Evolutionary conservation across 2,329 filamentous ascomycete species (phyloP).

Genomic region (Arthrobotrys sinensis): DNA sequence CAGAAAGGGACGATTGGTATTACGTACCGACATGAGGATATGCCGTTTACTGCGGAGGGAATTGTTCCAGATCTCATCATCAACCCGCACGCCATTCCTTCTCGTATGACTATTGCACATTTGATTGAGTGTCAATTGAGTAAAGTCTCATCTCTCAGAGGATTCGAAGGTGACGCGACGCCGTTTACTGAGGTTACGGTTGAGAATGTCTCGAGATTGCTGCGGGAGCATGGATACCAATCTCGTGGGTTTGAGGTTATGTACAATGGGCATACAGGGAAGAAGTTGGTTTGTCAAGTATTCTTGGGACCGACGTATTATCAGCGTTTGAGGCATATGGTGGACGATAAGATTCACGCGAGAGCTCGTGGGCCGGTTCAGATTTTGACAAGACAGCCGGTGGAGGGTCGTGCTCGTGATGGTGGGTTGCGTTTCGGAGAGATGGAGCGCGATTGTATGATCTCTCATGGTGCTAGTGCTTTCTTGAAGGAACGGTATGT

Average conservation of each 20-base stretch:
- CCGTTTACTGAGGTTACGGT: conserved; percentile 98
- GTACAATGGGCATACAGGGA: conserved; percentile 98
- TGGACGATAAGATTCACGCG: conserved; percentile 99
- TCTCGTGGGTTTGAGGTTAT: conserved; percentile 97
- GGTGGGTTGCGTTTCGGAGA: conserved; percentile 99
- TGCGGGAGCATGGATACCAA: conserved; percentile 93
- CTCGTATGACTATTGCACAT: conserved; percentile 99
- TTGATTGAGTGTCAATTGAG: conserved; percentile 98
- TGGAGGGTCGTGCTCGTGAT: conserved; percentile 97
- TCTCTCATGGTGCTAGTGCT: conserved; percentile 96
- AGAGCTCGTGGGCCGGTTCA: conserved; percentile 95
- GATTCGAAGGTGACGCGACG: conserved; percentile 96
- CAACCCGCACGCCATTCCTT: conserved; percentile 99
- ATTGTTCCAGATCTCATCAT: conserved; percentile 89
- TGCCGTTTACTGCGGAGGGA: conserved; percentile 96
- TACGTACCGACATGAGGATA: conserved; percentile 96
- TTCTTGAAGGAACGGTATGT: conserved; percentile 88
- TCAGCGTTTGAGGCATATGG: conserved; percentile 98
- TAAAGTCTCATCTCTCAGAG: conserved; percentile 93
- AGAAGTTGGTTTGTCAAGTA: conserved; percentile 92
- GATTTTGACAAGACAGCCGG: conserved; percentile 96
- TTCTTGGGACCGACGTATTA: conserved; percentile 99
- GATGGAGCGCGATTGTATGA: conserved; percentile 99
- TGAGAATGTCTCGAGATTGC: conserved; percentile 87
- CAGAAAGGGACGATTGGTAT: conserved; percentile 99